These are phyloP conservation scores for Fomitopsis betulina DNA, from an alignment of 1,284 basidiomycete species.

Conservation along the genomic window DNA sequence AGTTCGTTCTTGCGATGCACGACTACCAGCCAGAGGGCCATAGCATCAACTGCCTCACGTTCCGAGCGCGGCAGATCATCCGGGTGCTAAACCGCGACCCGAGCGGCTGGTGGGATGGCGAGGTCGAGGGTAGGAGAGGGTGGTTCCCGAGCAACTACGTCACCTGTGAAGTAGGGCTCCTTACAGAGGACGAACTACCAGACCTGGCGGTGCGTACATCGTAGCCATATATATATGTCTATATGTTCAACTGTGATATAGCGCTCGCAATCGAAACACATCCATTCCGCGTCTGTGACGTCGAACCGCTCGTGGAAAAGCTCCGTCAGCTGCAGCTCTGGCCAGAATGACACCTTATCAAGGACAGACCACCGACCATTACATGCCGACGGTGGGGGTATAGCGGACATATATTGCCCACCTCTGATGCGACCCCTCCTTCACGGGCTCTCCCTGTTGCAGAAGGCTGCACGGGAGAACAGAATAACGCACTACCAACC, in stretches of 20 bases:
- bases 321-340: constrained; percentile 34
- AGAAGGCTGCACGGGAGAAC: constrained; percentile 76
- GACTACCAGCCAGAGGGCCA: constrained; percentile 74
- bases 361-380: constrained; percentile 42
- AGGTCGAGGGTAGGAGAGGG: constrained; percentile 82
- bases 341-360: constrained; percentile 24
- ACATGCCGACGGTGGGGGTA: constrained; percentile 37
- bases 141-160: constrained; percentile 99
- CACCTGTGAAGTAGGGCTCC: constrained; percentile 50
- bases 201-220: constrained; percentile 37
- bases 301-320: constrained; percentile 50
- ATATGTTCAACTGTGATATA: constrained; percentile 4
- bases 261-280: constrained; percentile 30
- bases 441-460: constrained; percentile 82
- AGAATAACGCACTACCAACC: constrained; percentile 81
- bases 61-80: constrained; percentile 88
- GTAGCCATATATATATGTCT: neutral
- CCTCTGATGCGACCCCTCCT: constrained; percentile 74
- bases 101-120: constrained; percentile 99
- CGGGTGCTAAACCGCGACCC: constrained; percentile 83
- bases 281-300: constrained; percentile 43
- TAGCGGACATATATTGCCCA: constrained; percentile 58
- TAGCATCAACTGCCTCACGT: constrained; percentile 81
- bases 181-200: constrained; percentile 48
- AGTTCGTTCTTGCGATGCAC: constrained; percentile 84